Percentiles rank a stretch among this genome's conserved stretches.
Evolutionary conservation across 768 basidiomycete species (phyloP).

Genomic region (Lentinula sp.): DNA sequence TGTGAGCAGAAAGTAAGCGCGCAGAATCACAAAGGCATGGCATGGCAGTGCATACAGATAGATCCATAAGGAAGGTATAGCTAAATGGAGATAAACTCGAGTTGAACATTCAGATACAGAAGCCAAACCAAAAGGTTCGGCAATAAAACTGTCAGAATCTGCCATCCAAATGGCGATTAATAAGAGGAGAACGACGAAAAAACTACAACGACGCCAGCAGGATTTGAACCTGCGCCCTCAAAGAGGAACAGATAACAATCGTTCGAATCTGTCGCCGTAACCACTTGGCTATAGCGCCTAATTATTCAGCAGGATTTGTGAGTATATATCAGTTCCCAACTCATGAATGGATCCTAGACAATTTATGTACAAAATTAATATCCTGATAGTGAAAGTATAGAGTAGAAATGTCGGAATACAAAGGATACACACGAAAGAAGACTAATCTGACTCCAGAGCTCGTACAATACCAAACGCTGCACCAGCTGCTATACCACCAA

Average conservation of each 20-base stretch:
- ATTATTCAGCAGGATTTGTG: too few species aligned
- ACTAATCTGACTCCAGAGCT: constrained; percentile 25
- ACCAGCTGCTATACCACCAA: constrained; percentile 87
- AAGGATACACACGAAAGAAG: background rate
- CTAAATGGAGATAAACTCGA: too few species aligned
- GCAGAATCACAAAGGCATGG: too few species aligned
- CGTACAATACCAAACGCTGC: constrained; percentile 51
- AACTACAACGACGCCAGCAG: background rate
- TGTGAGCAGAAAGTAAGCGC: too few species aligned
- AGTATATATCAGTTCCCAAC: too few species aligned
- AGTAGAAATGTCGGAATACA: background rate
- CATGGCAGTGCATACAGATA: too few species aligned
- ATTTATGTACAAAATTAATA: too few species aligned
- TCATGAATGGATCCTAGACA: background rate
- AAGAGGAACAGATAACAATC: background rate
- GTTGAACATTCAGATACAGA: too few species aligned
- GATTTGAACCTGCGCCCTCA: constrained; percentile 3
- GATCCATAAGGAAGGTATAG: too few species aligned
- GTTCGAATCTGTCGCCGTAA: constrained; percentile 60
- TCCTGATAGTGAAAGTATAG: background rate
- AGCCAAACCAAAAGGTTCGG: too few species aligned
- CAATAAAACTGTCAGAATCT: too few species aligned
- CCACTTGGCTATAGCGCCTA: constrained; percentile 75
- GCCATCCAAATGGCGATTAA: too few species aligned
- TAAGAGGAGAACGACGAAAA: background rate